Conservation (phyloP, 495 filamentous ascomycete species). For the Penicillium goetzii region DNA sequence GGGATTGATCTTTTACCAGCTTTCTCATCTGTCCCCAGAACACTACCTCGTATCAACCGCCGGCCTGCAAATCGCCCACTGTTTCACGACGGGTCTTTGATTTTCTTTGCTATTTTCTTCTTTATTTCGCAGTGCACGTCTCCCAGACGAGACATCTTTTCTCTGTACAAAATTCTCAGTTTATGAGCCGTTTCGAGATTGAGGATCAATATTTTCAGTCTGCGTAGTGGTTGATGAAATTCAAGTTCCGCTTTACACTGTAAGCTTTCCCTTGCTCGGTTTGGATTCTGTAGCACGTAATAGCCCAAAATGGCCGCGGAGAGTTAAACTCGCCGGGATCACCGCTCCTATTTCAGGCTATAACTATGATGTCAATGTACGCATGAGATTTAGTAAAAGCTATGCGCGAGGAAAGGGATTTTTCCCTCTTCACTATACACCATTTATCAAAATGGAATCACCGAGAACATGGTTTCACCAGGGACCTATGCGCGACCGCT, state of each 20-base stretch:
- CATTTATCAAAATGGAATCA: too few relatives aligned
- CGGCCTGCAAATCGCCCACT: neutral
- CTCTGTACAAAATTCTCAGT: neutral
- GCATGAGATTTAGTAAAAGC: too few relatives aligned
- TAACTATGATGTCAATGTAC: too few relatives aligned
- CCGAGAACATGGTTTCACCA: too few relatives aligned
- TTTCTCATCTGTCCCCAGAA: neutral
- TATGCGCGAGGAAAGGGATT: too few relatives aligned
- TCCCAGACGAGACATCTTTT: neutral
- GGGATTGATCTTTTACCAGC: constrained; percentile 4
- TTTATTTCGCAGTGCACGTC: neutral
- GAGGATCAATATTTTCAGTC: neutral
- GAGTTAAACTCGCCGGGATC: too few relatives aligned
- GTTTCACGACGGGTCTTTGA: neutral
- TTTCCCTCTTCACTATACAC: too few relatives aligned
- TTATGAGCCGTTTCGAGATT: neutral
- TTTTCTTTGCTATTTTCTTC: neutral
- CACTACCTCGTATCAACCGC: neutral
- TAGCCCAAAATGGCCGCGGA: too few relatives aligned
- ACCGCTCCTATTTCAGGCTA: too few relatives aligned
- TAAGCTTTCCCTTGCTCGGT: too few relatives aligned
- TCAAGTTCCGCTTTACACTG: neutral
- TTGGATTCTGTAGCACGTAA: too few relatives aligned
- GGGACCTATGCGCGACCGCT: too few relatives aligned
- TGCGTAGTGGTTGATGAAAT: neutral